These are phyloP conservation scores for Ogataea hybrid DNA, from an alignment of 1,139 yeast genomes.

Conservation along the genomic window DNA sequence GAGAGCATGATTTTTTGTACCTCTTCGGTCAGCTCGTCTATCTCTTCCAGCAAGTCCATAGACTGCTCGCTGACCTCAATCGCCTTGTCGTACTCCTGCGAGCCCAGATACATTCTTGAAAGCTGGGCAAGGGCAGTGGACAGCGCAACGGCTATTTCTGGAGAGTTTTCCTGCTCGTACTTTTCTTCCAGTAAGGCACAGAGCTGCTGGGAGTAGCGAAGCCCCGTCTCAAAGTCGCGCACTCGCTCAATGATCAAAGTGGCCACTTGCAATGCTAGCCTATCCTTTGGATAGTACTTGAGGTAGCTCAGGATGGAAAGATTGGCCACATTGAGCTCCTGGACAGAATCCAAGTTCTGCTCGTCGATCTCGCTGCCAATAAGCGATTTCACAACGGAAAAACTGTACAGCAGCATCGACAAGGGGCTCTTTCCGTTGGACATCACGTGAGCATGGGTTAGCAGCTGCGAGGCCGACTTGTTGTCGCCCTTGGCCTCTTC, in stretches of 20 bases:
- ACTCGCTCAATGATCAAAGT: slow-evolving; percentile 68
- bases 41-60: slow-evolving; percentile 46
- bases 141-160: slow-evolving; percentile 45
- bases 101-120: slow-evolving; percentile 69
- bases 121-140: slow-evolving; percentile 63
- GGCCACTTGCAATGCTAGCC: slow-evolving; percentile 59
- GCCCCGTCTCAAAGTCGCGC: slow-evolving; percentile 55
- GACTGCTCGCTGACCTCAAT: slow-evolving; percentile 60
- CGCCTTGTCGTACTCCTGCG: slow-evolving; percentile 52
- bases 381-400: slow-evolving; percentile 49
- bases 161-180: slow-evolving; percentile 58
- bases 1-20: slow-evolving; percentile 45
- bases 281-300: slow-evolving; percentile 63
- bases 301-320: slow-evolving; percentile 73
- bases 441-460: slow-evolving; percentile 74
- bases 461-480: slow-evolving; percentile 51
- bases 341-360: slow-evolving; percentile 55
- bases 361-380: slow-evolving; percentile 38
- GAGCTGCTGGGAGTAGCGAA: slow-evolving; percentile 45
- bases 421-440: slow-evolving; percentile 71
- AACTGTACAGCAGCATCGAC: slow-evolving; percentile 71
- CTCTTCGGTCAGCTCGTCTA: slow-evolving; percentile 37
- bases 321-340: slow-evolving; percentile 65
- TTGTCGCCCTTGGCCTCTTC: slow-evolving; percentile 57
- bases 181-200: slow-evolving; percentile 51